A percentile compares a stretch with the other conserved stretches of the same genome.
phyloP scores from a whole-genome alignment of 1,284 basidiomycete species.

The Blastosporella zonata region DNA sequence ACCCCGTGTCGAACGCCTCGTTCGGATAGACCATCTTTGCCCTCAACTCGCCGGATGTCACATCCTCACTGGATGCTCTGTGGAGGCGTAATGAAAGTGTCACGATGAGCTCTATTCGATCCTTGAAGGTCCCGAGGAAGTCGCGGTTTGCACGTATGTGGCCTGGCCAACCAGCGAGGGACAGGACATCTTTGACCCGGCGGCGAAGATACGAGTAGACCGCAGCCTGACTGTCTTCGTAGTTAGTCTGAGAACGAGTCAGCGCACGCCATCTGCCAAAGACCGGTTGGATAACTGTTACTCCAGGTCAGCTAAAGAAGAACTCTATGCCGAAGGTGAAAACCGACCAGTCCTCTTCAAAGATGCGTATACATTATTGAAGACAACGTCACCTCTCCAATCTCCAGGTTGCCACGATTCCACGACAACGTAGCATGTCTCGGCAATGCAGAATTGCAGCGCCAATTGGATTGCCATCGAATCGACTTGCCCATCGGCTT shows the following conservation, averaged over 20 bases:
- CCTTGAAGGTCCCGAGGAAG: conserved; percentile 31
- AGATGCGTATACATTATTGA: conserved; percentile 43
- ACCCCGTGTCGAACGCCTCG: conserved; percentile 33
- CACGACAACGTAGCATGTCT: conserved; percentile 44
- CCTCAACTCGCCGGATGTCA: conserved; percentile 49
- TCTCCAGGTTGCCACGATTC: conserved; percentile 49
- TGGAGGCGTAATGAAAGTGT: conserved; percentile 42
- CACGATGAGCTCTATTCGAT: conserved; percentile 39
- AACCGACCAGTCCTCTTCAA: conserved; percentile 43
- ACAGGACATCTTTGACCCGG: conserved; percentile 36
- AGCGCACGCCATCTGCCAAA: conserved; percentile 53
- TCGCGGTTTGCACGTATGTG: conserved; percentile 10
- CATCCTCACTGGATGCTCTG: conserved; percentile 47
- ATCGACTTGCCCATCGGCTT: conserved; percentile 28
- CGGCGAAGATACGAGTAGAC: conserved; percentile 33
- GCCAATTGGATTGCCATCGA: conserved; percentile 49
- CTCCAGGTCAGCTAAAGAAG: background rate
- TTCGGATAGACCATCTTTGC: conserved; percentile 38
- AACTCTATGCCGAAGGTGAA: background rate
- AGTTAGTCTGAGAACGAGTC: conserved; percentile 39
- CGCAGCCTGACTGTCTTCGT: conserved; percentile 31
- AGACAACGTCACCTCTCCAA: conserved; percentile 39
- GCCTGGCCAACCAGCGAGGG: conserved; percentile 34
- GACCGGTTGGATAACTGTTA: conserved; percentile 46
- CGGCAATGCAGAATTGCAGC: conserved; percentile 43